Evolutionary conservation across 2,329 filamentous ascomycete genomes (phyloP), one percentile per base, ranked within the genome.

Genomic region (Epichloe hybrida): DNA sequence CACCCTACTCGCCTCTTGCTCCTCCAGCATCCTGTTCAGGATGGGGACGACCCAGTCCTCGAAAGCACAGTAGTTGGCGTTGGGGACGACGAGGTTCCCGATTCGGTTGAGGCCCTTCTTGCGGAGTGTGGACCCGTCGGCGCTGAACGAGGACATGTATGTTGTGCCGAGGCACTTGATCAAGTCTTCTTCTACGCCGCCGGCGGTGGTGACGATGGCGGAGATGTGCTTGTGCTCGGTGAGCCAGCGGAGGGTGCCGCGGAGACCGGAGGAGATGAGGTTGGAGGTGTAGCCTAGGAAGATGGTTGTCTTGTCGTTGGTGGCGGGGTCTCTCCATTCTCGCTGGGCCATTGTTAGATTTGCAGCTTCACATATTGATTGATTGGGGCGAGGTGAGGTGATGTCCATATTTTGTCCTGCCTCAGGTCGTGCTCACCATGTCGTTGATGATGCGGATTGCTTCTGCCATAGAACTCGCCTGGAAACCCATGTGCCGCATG

Each of bases 201-300:
- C 93, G 0, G 93, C 93, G 0, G 93, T 95, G 23, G 93, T 95
- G 54, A 98, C 93, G 61, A 98, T 88, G 57, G 85, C 86, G 1
- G 88, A 93, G 55, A 98, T 83, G 64, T 97, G 90, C 55, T 83
- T 84, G 71, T 98, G 89, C 70, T 97, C 80, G 43, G 94, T 90
- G 1, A 98, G 80, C 72, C 89, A 98, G 51, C 93, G 86, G 57
- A 98, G 74, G 37, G 90, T 90, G 57, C 95, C 90, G 50, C 93
- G 81, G 34, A 98, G 79, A 8, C 93, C 93, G 3, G 91, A 98
- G 0, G 93, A 97, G 62, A 98, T 96, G 59, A 98, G 77, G 66
- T 98, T 98, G 48, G 88, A 95, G 9, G 93, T 98, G 71, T 96
- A 98, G 52, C 93, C 93, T 8, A 98, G 80, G 69, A 98, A 97